These are phyloP conservation scores for Mycothermus thermophilus DNA, from an alignment of 495 filamentous ascomycete species.

Conservation along the genomic window DNA sequence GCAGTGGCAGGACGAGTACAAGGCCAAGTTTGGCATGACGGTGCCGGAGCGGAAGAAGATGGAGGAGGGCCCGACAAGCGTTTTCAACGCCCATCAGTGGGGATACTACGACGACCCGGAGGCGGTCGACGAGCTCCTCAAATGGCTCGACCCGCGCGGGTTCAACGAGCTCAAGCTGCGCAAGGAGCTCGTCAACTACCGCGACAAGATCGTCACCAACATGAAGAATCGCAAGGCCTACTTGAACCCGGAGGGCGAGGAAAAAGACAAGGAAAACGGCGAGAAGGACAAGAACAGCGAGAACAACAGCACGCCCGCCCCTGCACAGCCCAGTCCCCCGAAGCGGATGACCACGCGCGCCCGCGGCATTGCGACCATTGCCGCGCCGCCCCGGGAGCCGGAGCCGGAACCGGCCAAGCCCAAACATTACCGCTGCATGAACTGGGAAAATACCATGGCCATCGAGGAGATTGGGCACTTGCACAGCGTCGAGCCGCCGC, in stretches of 20 bases:
- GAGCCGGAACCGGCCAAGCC: constrained; percentile 36
- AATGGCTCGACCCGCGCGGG: constrained; percentile 79
- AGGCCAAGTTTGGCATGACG: constrained; percentile 57
- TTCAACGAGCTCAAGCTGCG: constrained; percentile 68
- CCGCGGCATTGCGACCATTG: constrained; percentile 15
- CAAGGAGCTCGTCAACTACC: constrained; percentile 69
- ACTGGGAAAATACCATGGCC: constrained; percentile 71
- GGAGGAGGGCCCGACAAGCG: constrained; percentile 73
- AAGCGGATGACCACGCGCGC: constrained; percentile 67
- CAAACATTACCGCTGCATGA: constrained; percentile 64
- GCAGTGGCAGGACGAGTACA: constrained; percentile 50
- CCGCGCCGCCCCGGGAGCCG: constrained; percentile 18
- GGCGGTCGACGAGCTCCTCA: constrained; percentile 60
- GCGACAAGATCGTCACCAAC: constrained; percentile 58
- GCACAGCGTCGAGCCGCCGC: constrained; percentile 63
- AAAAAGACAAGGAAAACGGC: constrained; percentile 36
- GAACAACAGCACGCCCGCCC: constrained; percentile 15
- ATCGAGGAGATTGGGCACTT: constrained; percentile 64
- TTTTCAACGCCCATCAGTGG: constrained; percentile 71
- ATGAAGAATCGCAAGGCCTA: constrained; percentile 72
- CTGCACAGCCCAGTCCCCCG: too few relatives aligned
- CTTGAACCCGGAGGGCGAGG: constrained; percentile 43
- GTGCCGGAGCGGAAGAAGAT: constrained; percentile 71
- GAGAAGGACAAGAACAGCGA: constrained; percentile 10
- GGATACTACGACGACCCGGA: constrained; percentile 76